Evolutionary conservation across 1,284 basidiomycete species (phyloP).

Genomic region (Ganoderma multipileum): DNA sequence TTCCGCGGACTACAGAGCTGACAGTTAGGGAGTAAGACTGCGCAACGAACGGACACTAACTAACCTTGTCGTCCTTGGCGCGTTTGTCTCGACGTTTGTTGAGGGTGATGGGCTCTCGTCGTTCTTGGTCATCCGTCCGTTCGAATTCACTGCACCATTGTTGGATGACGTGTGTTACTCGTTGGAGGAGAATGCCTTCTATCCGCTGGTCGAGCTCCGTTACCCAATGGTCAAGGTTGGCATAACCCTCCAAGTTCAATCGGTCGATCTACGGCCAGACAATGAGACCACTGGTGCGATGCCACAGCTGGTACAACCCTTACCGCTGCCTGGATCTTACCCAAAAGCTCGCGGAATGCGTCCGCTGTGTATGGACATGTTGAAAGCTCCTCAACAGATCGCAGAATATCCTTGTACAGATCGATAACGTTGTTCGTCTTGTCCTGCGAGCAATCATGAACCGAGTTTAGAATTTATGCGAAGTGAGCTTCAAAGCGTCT

Average conservation of each 20-base stretch:
- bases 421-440: slow-evolving; percentile 95
- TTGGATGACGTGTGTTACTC: slow-evolving; percentile 82
- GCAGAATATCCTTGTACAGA: slow-evolving; percentile 85
- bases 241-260: slow-evolving; percentile 95
- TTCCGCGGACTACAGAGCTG: slow-evolving; percentile 61
- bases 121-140: slow-evolving; percentile 68
- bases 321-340: slow-evolving; percentile 87
- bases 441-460: slow-evolving; percentile 60
- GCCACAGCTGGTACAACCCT: slow-evolving; percentile 35
- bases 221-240: slow-evolving; percentile 98
- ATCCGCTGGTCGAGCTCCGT: slow-evolving; percentile 88
- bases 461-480: neutral
- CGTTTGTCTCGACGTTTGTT: slow-evolving; percentile 73
- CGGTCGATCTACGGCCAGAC: slow-evolving; percentile 77
- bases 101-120: slow-evolving; percentile 64
- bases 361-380: slow-evolving; percentile 88
- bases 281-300: neutral
- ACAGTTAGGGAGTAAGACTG: neutral
- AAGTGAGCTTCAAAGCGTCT: neutral
- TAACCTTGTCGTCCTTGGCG: slow-evolving; percentile 76
- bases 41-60: slow-evolving; percentile 23
- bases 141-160: slow-evolving; percentile 92
- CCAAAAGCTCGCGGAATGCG: slow-evolving; percentile 81
- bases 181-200: slow-evolving; percentile 81
- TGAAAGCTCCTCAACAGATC: slow-evolving; percentile 85